Conservation (phyloP, 495 filamentous ascomycete species). For the Aspergillus nidulans region DNA sequence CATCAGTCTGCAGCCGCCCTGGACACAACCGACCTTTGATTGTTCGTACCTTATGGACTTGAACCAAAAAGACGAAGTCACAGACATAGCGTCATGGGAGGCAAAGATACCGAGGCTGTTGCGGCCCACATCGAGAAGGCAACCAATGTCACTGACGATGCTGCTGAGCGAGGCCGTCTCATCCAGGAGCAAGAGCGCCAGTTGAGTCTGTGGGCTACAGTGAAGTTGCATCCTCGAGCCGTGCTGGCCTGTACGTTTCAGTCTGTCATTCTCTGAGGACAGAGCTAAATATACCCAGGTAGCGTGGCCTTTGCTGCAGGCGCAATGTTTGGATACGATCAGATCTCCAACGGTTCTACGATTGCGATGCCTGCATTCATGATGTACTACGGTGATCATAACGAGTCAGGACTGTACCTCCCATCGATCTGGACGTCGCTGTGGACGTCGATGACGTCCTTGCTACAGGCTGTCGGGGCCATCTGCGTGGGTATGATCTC, state of each 20-base stretch:
- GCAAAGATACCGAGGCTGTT: neutral
- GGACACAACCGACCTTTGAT: neutral
- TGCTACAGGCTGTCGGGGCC: constrained; percentile 1
- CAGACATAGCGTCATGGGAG: neutral
- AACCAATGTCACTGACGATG: neutral
- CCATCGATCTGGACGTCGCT: constrained; percentile 6
- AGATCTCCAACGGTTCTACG: neutral
- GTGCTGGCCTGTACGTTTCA: neutral
- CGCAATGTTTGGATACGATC: constrained; percentile 4
- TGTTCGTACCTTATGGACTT: neutral
- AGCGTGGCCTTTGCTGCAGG: constrained; percentile 1
- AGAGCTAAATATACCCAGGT: neutral
- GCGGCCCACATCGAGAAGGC: neutral
- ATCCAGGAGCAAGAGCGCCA: neutral
- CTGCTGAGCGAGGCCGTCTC: constrained; percentile 1
- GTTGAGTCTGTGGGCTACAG: neutral
- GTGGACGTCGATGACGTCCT: constrained; percentile 6
- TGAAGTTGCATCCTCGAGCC: neutral
- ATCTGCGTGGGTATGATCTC: neutral
- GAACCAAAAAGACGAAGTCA: neutral
- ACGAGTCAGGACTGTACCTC: neutral
- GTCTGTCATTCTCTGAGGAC: too few species aligned
- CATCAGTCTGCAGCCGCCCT: neutral
- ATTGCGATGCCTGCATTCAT: constrained; percentile 9
- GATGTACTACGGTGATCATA: neutral